Evolutionary conservation across 208 protist species (phyloP).

Genomic region (Vickermania ingenoplastis): DNA sequence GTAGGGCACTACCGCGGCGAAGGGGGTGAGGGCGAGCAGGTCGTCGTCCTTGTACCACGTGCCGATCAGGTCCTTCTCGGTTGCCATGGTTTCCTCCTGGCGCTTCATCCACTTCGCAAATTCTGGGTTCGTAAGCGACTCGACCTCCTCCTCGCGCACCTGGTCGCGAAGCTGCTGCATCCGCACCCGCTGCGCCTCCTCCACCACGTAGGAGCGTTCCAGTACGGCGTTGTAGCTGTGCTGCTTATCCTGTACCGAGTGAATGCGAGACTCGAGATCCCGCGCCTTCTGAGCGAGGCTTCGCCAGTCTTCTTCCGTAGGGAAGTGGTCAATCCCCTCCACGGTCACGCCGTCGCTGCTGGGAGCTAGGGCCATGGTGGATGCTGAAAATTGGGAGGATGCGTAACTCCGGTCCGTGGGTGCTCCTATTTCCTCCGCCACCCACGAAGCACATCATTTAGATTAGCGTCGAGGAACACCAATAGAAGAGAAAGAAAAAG

Average conservation of each 20-base stretch:
- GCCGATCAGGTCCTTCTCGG: conserved; percentile 8
- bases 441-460: too few species aligned
- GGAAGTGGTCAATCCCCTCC: conserved; percentile 2
- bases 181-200: conserved; percentile 15
- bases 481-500: too few species aligned
- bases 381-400: neutral
- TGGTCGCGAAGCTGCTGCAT: conserved; percentile 12
- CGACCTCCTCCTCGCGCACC: conserved; percentile 11
- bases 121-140: conserved; percentile 7
- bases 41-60: conserved; percentile 48
- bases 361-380: neutral
- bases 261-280: conserved; percentile 14
- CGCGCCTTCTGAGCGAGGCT: conserved; percentile 3
- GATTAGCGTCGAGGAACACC: too few species aligned
- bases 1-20: conserved; percentile 50
- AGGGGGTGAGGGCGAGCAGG: conserved; percentile 39
- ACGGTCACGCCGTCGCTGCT: neutral
- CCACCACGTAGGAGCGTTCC: conserved; percentile 18
- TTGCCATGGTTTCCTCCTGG: neutral
- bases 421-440: too few species aligned
- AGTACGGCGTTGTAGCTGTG: conserved; percentile 27
- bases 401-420: too few species aligned
- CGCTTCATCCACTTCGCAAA: conserved; percentile 24
- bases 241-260: conserved; percentile 14
- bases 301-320: neutral